A percentile compares a stretch with the other conserved stretches of the same genome.
Conservation (phyloP, 2,329 filamentous ascomycete genomes). For the Diaporthe sp. region DNA sequence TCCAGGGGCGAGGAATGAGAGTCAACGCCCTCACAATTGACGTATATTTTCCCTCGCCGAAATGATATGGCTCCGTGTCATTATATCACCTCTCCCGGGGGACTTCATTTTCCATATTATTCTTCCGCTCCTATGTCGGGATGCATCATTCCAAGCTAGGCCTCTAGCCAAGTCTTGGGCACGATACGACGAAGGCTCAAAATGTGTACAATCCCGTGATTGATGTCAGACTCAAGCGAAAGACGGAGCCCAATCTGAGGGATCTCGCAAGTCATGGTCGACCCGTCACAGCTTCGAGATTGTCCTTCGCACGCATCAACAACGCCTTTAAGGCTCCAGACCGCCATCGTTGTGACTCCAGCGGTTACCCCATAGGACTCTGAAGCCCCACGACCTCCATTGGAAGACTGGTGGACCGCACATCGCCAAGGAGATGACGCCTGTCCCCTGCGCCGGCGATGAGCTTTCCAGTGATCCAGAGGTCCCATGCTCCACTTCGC, state of each 20-base stretch:
- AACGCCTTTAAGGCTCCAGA: not conserved
- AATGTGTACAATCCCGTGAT: accelerated
- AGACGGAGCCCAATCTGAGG: not conserved
- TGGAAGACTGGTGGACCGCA: not conserved
- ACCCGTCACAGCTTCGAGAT: not conserved
- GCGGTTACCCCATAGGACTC: not conserved
- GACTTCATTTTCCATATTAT: too few relatives aligned
- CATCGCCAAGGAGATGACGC: not conserved
- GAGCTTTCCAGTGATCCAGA: not conserved
- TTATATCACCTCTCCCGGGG: too few relatives aligned
- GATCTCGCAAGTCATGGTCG: not conserved
- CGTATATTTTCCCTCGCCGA: too few relatives aligned
- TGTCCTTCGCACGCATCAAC: not conserved
- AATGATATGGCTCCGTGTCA: too few relatives aligned
- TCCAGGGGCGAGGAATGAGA: too few relatives aligned
- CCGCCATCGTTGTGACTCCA: too few relatives aligned
- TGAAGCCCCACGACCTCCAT: accelerated
- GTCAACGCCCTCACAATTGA: too few relatives aligned
- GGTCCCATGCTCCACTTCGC: too few relatives aligned
- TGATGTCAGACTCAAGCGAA: accelerated
- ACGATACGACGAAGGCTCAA: not conserved
- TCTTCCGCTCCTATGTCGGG: not conserved
- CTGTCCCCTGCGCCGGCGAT: too few relatives aligned
- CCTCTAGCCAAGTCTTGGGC: too few relatives aligned
- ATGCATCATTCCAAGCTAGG: too few relatives aligned